Evolutionary conservation across 2,329 filamentous ascomycete genomes (phyloP), one percentile per base, ranked within the genome.

Genomic region (Magnaporthiopsis rhizophila): DNA sequence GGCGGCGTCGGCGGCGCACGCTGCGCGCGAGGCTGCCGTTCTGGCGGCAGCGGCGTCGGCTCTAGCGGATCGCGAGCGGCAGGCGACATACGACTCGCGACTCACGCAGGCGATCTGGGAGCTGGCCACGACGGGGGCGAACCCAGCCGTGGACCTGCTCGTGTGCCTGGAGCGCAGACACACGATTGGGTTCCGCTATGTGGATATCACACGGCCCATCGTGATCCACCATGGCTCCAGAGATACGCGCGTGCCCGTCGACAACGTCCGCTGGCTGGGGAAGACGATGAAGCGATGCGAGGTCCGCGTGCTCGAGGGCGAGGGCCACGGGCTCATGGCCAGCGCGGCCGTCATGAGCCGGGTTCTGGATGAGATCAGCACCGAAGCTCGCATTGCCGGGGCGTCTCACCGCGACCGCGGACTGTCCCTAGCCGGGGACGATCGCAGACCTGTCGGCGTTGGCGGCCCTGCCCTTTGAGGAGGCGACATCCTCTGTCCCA

Each of bases 241-340:
- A 70, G 95, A 99, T 72, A 92, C 89, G 8, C 86, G 95, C 30
- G 95, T 99, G 1, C 95, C 95, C 0, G 89, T 97, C 18, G 95
- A 97, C 65, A 99, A 99, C 71, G 92, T 97, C 28, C 85, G 89
- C 68, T 99, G 95, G 95, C 83, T 99, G 9, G 93, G 92, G 65
- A 93, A 93, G 76, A 90, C 90, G 58, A 98, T 99, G 93, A 87
- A 90, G 36, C 83, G 91, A 61, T 98, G 94, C 74, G 95, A 98
- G 74, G 91, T 99, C 18, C 83, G 94, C 6, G 87, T 98, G 6
- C 81, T 99, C 3, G 90, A 96, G 69, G 92, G 91, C 7, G 94
- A 99, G 75, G 92, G 93, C 3, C 95, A 99, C 73, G 94, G 95
- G 0, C 79, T 99, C 30, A 99, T 99, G 95, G 95, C 95, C 0